Conservation (phyloP, 2,329 filamentous ascomycete species). For the Allantophomopsis cytisporea region DNA sequence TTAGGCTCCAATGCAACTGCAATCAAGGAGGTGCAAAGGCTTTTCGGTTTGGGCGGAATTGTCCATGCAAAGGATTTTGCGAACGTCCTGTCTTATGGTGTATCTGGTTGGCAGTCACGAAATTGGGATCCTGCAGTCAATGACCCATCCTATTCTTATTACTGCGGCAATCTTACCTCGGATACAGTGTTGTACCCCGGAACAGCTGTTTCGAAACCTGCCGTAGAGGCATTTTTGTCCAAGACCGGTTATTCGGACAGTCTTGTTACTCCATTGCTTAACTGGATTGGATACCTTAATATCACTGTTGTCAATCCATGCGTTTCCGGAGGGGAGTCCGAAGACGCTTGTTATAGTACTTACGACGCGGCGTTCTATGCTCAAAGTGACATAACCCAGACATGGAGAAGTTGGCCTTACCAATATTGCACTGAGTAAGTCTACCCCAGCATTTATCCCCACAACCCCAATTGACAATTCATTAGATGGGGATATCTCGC, state of each 20-base stretch:
- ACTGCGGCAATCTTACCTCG: constrained; percentile 41
- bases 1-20: constrained; percentile 26
- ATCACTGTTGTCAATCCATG: constrained; percentile 25
- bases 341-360: constrained; percentile 35
- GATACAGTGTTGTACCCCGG: constrained; percentile 41
- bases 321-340: constrained; percentile 16
- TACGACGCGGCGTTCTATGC: constrained; percentile 32
- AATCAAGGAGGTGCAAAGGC: constrained; percentile 30
- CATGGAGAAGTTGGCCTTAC: constrained; percentile 41
- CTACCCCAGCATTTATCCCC: too few relatives aligned
- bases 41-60: constrained; percentile 34
- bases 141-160: constrained; percentile 31
- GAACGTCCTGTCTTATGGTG: constrained; percentile 24
- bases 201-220: constrained; percentile 50
- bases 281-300: constrained; percentile 41
- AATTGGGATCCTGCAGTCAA: constrained; percentile 47
- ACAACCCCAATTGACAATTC: too few relatives aligned
- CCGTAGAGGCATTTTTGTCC: constrained; percentile 32
- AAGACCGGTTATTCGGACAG: constrained; percentile 29
- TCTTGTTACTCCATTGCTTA: constrained; percentile 36
- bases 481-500: constrained; percentile 60
- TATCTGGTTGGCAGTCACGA: constrained; percentile 36
- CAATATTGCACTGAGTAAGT: constrained; percentile 23
- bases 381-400: constrained; percentile 25
- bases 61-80: constrained; percentile 34